Conservation (phyloP, 2,329 filamentous ascomycete genomes). For the Zymoseptoria passerinii region DNA sequence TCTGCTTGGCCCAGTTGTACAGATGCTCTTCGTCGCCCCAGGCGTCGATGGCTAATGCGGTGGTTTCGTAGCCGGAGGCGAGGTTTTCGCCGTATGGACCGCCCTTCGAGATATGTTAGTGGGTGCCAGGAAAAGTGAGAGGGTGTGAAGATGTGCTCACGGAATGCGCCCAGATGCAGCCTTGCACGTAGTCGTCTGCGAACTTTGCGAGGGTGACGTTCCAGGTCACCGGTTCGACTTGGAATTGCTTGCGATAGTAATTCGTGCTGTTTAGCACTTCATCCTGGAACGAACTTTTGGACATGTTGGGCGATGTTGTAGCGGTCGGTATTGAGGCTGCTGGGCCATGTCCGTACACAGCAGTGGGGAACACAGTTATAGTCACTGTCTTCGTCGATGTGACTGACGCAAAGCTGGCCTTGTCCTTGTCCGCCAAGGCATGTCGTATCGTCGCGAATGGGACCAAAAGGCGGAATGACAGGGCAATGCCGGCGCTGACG, state of each 20-base stretch:
- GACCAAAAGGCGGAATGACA: background rate
- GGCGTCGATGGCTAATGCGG: constrained; percentile 22
- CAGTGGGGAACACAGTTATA: background rate
- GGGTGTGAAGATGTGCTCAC: constrained; percentile 9
- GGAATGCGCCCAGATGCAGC: constrained; percentile 27
- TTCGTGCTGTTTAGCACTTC: constrained; percentile 28
- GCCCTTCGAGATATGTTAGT: constrained; percentile 12
- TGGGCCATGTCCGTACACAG: background rate
- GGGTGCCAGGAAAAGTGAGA: background rate
- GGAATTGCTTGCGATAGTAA: constrained; percentile 20
- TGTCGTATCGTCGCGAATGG: background rate
- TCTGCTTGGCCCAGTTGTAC: constrained; percentile 22
- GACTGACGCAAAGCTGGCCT: background rate
- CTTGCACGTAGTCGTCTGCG: constrained; percentile 22
- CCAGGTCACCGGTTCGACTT: constrained; percentile 21
- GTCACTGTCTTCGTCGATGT: background rate
- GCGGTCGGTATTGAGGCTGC: background rate
- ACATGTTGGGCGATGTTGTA: constrained; percentile 5
- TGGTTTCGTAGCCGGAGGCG: constrained; percentile 19
- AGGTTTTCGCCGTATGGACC: constrained; percentile 29
- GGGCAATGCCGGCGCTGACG: background rate
- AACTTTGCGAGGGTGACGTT: constrained; percentile 22
- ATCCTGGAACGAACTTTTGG: constrained; percentile 9
- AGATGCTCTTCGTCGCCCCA: constrained; percentile 26
- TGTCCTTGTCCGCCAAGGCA: background rate